phyloP scores from a whole-genome alignment of 179 eudicot species.

The Silene vulgaris region DNA sequence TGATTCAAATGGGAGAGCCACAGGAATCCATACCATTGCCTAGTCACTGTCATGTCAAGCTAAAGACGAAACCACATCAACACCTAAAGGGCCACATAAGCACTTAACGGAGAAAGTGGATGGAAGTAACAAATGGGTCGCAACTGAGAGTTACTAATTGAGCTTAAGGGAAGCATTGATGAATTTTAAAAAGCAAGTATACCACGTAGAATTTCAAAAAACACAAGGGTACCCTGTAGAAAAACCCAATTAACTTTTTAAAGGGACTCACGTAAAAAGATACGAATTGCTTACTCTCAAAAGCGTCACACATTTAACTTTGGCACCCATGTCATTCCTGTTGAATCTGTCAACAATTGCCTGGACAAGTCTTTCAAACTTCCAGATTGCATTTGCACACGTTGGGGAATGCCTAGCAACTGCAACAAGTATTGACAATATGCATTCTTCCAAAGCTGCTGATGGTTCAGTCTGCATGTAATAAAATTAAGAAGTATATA shows the following conservation, averaged over 20 bases:
- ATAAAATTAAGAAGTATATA: conserved; percentile 9
- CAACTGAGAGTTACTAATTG: too few relatives aligned
- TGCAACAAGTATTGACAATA: conserved; percentile 65
- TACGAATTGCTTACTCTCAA: conserved; percentile 50
- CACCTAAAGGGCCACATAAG: too few relatives aligned
- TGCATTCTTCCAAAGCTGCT: conserved; percentile 62
- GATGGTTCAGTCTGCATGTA: conserved; percentile 57
- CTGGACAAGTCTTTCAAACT: conserved; percentile 66
- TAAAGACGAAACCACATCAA: too few relatives aligned
- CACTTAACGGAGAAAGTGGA: too few relatives aligned
- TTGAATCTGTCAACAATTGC: conserved; percentile 37
- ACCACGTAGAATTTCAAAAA: too few relatives aligned
- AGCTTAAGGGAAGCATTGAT: too few relatives aligned
- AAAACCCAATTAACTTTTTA: neutral
- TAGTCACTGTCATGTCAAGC: too few relatives aligned
- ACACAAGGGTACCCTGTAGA: too few relatives aligned
- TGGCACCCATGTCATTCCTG: conserved; percentile 40
- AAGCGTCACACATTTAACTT: conserved; percentile 71
- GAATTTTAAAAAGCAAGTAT: too few relatives aligned
- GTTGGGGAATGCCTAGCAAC: conserved; percentile 23
- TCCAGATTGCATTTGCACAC: conserved; percentile 28
- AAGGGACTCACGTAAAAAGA: neutral
- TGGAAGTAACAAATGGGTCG: too few relatives aligned
- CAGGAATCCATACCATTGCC: too few relatives aligned
- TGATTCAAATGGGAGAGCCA: too few relatives aligned